phyloP scores from a whole-genome alignment of 2,329 filamentous ascomycete species.

The Pseudogymnoascus sp. region DNA sequence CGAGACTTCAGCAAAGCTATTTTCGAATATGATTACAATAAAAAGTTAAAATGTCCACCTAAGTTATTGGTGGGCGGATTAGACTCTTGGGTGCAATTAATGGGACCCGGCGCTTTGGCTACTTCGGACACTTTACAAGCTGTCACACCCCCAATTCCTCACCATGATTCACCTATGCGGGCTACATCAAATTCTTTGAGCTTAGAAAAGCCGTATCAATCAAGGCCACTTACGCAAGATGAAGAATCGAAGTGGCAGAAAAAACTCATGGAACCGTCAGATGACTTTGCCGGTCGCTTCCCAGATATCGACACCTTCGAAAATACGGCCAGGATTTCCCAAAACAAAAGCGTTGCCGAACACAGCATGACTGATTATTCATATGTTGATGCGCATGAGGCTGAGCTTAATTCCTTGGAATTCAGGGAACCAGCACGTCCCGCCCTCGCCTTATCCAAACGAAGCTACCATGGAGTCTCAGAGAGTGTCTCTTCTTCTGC shows the following conservation, averaged over 20 bases:
- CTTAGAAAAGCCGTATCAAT: constrained; percentile 34
- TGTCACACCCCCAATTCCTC: background rate
- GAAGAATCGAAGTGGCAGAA: constrained; percentile 78
- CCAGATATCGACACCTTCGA: constrained; percentile 45
- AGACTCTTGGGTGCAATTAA: constrained; percentile 76
- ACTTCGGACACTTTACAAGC: constrained; percentile 40
- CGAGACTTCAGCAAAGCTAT: constrained; percentile 70
- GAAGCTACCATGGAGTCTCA: constrained; percentile 74
- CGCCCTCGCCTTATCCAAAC: constrained; percentile 45
- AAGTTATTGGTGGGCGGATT: constrained; percentile 76
- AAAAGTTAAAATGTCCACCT: constrained; percentile 63
- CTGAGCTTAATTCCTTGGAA: constrained; percentile 24
- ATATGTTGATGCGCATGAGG: constrained; percentile 15
- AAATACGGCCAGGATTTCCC: constrained; percentile 44
- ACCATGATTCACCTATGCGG: constrained; percentile 1
- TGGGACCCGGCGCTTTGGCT: constrained; percentile 50
- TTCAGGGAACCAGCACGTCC: constrained; percentile 35
- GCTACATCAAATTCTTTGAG: constrained; percentile 12
- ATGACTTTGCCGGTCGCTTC: constrained; percentile 77
- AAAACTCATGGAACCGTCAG: constrained; percentile 62
- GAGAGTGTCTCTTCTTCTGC: constrained; percentile 42
- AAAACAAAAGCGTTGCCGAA: constrained; percentile 45
- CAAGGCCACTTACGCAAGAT: constrained; percentile 66
- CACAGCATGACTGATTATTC: constrained; percentile 31
- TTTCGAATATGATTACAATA: constrained; percentile 73